phyloP scores from a whole-genome alignment of 2,329 filamentous ascomycete species.

The Botryosphaeria agaves region DNA sequence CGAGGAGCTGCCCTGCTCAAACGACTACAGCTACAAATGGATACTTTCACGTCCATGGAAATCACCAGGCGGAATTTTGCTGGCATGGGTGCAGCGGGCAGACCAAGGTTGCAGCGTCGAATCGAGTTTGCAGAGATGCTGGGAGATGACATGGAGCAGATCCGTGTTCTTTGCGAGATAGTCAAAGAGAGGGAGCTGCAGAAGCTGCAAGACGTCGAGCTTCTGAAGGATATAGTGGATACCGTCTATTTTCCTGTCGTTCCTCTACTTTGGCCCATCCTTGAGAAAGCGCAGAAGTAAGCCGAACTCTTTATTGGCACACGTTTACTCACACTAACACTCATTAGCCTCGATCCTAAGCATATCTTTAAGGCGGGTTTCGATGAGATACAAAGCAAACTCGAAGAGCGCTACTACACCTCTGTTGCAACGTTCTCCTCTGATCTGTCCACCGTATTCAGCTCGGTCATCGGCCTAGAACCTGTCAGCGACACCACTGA shows the following conservation, averaged over 20 bases:
- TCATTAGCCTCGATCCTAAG: constrained; percentile 42
- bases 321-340: constrained; percentile 22
- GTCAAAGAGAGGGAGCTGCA: constrained; percentile 59
- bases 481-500: constrained; percentile 26
- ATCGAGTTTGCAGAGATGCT: constrained; percentile 76
- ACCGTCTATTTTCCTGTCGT: constrained; percentile 82
- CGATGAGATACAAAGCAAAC: constrained; percentile 31
- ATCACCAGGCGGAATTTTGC: constrained; percentile 88
- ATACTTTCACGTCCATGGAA: constrained; percentile 95
- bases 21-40: constrained; percentile 82
- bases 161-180: constrained; percentile 51
- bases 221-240: constrained; percentile 67
- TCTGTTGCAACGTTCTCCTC: constrained; percentile 43
- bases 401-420: constrained; percentile 39
- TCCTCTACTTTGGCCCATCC: constrained; percentile 55
- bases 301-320: constrained; percentile 22
- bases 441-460: constrained; percentile 39
- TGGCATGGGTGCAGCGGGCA: constrained; percentile 78
- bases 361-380: constrained; percentile 37
- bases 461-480: constrained; percentile 33
- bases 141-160: constrained; percentile 57
- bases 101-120: constrained; percentile 57
- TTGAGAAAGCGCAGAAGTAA: constrained; percentile 69
- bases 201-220: constrained; percentile 60
- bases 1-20: constrained; percentile 85